Evolutionary conservation across 345 rosid species (phyloP).

Genomic region (Syzygium jambos): DNA sequence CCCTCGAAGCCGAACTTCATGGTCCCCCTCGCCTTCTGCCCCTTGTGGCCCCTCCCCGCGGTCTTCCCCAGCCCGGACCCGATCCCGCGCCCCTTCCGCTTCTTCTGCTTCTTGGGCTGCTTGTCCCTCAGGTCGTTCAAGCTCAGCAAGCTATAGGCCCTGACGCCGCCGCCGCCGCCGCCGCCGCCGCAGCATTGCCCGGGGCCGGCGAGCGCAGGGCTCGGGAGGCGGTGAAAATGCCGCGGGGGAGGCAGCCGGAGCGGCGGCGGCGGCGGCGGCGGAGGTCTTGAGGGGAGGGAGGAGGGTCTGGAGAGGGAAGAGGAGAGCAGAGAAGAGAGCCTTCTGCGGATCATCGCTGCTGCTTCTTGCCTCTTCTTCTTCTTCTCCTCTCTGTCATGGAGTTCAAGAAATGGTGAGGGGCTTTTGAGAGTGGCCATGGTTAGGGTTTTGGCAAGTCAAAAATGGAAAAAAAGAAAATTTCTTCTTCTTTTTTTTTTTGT

Average conservation of each 20-base stretch:
- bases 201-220: neutral
- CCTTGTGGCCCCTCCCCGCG: slow-evolving; percentile 96
- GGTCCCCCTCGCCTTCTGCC: slow-evolving; percentile 85
- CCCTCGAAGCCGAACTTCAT: slow-evolving; percentile 93
- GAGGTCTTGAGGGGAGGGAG: slow-evolving; percentile 8
- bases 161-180: slow-evolving; percentile 12
- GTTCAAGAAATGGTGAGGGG: neutral
- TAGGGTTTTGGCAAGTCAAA: neutral
- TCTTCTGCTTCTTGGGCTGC: slow-evolving; percentile 86
- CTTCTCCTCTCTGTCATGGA: neutral
- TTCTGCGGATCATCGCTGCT: slow-evolving; percentile 27
- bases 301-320: slow-evolving; percentile 8
- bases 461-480: neutral
- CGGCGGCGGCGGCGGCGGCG: neutral
- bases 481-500: no score
- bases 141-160: slow-evolving; percentile 63
- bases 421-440: neutral
- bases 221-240: slow-evolving; percentile 5
- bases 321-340: slow-evolving; percentile 36
- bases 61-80: slow-evolving; percentile 98
- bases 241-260: neutral
- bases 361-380: no score
- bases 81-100: slow-evolving; percentile 95
- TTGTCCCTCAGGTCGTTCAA: slow-evolving; percentile 83
- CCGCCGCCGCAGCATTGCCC: neutral